phyloP scores from a whole-genome alignment of 2,329 filamentous ascomycete genomes.

The Annulohypoxylon truncatum region DNA sequence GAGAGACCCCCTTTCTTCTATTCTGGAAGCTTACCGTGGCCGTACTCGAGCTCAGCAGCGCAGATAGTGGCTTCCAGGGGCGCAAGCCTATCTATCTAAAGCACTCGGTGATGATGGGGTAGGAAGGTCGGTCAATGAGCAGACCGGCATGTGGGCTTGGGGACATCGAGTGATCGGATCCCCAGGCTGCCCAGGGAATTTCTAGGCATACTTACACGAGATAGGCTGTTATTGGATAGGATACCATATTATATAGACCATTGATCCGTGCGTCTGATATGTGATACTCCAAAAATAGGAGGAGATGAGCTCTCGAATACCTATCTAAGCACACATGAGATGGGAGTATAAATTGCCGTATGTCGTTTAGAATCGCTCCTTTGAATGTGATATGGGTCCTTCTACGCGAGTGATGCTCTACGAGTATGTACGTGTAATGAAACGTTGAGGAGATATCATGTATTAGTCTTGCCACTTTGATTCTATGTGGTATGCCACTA shows the following conservation, averaged over 20 bases:
- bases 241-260: constrained; percentile 4
- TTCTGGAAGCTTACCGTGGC: constrained; percentile 7
- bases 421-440: background rate
- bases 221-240: constrained; percentile 10
- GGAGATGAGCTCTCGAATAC: background rate
- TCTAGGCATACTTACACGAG: background rate
- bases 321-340: background rate
- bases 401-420: background rate
- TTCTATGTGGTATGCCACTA: background rate
- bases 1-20: constrained; percentile 1
- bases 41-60: constrained; percentile 8
- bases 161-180: constrained; percentile 5
- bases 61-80: background rate
- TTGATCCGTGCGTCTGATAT: background rate
- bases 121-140: constrained; percentile 1
- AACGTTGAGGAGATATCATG: background rate
- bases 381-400: background rate
- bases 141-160: background rate
- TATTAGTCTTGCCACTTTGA: background rate
- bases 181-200: background rate
- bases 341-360: background rate
- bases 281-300: background rate
- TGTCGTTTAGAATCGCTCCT: background rate
- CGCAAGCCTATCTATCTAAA: background rate
- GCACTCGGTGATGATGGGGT: background rate